Base-by-base conservation (phyloP, 1,139 yeast genomes). In the Saccharomyces hybrid region DNA sequence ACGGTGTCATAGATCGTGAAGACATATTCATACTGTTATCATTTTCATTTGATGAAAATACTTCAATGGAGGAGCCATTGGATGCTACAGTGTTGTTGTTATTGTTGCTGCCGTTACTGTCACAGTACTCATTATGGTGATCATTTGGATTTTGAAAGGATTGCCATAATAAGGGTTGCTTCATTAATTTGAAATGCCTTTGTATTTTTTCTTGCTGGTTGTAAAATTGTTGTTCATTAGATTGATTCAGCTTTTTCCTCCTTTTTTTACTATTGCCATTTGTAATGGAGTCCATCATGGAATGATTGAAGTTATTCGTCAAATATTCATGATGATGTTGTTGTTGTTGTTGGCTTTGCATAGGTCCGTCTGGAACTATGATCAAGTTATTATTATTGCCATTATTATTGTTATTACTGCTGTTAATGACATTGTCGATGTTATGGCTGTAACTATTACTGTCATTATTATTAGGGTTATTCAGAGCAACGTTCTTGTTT, bases 21-120 rank as follows among this genome's bases (percentile, higher is more conserved):
- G 78, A 74, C 5, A 73, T 63, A 8, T 78, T 76, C 0, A 78
- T 38, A 38, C 44, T 20, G 26, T 38, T 73, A 30, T 75, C 73
- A 52, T 70, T 70, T 31, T 74, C 77, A 26, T 67, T 64, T 1
- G 73, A 63, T 34, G 72, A 64, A 48, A 63, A 64, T 48, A 61
- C 44, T 16, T 38, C 44, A 38, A 38, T 38, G 25, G 44, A 38
- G 44, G 44, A 38, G 25, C 44, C 44, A 20, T 38, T 16, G 44
- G 44, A 38, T 8, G 16, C 44, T 8, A 20, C 25, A 13, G 44
- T 38, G 44, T 38, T 38, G 26, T 20, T 38, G 13, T 47, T 38
- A 16, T 38, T 38, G 25, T 47, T 46, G 38, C 27, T 16, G 20
- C 44, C 54, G 57, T 55, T 52, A 58, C 50, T 32, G n/a, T 38